These are phyloP conservation scores for Parmales sp. DNA, from an alignment of 108 stramenopile genomes.

Conservation along the genomic window DNA sequence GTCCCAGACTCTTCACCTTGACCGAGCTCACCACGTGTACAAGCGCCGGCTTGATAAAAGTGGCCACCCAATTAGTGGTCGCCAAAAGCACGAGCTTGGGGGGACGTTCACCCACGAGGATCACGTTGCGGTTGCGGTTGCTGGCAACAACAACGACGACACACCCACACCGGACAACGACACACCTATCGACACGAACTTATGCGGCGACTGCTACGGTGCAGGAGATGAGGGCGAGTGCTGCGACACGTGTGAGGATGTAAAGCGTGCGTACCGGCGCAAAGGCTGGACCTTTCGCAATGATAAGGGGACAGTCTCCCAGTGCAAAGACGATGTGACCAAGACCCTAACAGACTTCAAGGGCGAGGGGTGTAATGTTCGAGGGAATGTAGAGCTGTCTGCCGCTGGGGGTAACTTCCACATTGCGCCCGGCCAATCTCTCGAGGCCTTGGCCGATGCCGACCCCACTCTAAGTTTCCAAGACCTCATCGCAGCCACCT, in stretches of 20 bases:
- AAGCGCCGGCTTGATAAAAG: constrained; percentile 57
- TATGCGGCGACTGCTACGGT: constrained; percentile 92
- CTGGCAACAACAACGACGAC: neutral
- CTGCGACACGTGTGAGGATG: constrained; percentile 92
- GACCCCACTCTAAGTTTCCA: constrained; percentile 11
- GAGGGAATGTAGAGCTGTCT: constrained; percentile 69
- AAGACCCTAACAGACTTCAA: constrained; percentile 27
- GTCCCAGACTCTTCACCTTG: constrained; percentile 66
- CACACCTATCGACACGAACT: constrained; percentile 33
- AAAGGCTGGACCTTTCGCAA: constrained; percentile 69
- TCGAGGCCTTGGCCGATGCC: constrained; percentile 36
- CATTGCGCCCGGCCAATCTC: constrained; percentile 71
- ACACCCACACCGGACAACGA: no score
- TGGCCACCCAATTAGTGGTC: constrained; percentile 29
- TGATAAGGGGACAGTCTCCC: constrained; percentile 37
- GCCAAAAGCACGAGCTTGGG: constrained; percentile 65
- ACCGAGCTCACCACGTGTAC: constrained; percentile 62
- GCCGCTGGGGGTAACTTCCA: constrained; percentile 87
- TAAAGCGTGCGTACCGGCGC: constrained; percentile 72
- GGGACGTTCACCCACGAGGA: constrained; percentile 50
- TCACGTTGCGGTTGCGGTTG: constrained; percentile 27
- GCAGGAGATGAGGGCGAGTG: constrained; percentile 84
- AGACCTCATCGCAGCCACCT: constrained; percentile 43
- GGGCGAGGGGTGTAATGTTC: constrained; percentile 84
- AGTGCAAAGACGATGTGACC: constrained; percentile 40